Base-by-base conservation (phyloP, 176 grass and related monocot genomes). In the Oryza punctata region DNA sequence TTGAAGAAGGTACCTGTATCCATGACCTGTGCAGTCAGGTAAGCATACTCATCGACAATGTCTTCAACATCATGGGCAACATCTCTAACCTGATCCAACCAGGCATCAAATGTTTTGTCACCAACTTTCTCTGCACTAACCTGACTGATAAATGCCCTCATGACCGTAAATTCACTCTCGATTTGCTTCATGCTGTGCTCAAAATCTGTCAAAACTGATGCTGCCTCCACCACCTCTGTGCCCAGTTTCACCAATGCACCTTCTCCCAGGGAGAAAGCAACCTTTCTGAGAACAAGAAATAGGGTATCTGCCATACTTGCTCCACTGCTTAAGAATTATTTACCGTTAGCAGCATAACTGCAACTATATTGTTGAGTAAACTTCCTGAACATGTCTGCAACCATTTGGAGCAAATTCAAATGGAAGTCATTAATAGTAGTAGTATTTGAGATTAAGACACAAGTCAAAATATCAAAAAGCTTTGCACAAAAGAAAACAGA, bases 41-140 rank as follows among this genome's bases (percentile, higher is more conserved):
- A 89, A 82, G 72, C 46, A 76, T 88, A 80, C 64, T 90, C 88
- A 23, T 90, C 91, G 27, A 90, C 24, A 12, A 88, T 85, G 15
- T 93, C 91, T 30, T 93, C 91, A 11, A 88, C 85, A 28, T 93
- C 77, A 82, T 57, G 64, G 16, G 88, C 78, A 15, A 86, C 64
- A 70, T 79, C 70, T 81, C 77, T 87, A 54, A 93, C 47, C 14
- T 87, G 85, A 21, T 82, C 85, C 72, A 85, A 13, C 91, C 85
- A 90, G 15, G 70, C 70, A 4, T 40, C 37, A 13, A 79, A 82
- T 32, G 81, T 43, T 50, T 69, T 49, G 64, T 87, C 70, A 43
- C 47, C 29, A 23, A 67, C 61, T 49, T 49, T 45, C 25, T 85
- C 45, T 5, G 29, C 11, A 27, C 76, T 21, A 32, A 82, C 77